phyloP scores from a whole-genome alignment of 2,329 filamentous ascomycete species.

The Xylaria sp. region DNA sequence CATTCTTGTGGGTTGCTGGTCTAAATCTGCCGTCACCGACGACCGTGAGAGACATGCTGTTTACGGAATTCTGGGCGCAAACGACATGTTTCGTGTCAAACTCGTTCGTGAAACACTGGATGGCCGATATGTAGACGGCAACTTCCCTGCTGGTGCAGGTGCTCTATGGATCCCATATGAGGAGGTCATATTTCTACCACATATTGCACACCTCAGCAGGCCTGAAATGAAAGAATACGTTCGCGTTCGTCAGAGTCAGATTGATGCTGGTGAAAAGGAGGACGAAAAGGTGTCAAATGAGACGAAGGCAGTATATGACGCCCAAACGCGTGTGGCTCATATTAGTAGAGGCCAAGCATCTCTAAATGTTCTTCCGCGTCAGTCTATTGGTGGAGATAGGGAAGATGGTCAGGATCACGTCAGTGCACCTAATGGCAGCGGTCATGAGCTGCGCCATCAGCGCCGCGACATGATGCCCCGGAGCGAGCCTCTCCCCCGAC shows the following conservation, averaged over 20 bases:
- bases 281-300: constrained; percentile 63
- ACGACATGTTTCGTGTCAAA: constrained; percentile 73
- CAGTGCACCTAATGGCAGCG: constrained; percentile 29
- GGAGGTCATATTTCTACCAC: constrained; percentile 67
- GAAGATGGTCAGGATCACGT: constrained; percentile 37
- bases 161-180: constrained; percentile 72
- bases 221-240: constrained; percentile 72
- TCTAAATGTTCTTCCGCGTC: constrained; percentile 27
- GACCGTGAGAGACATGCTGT: constrained; percentile 68
- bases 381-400: constrained; percentile 34
- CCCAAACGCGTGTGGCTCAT: constrained; percentile 56
- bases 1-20: constrained; percentile 70
- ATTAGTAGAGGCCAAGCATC: constrained; percentile 41
- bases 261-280: constrained; percentile 63
- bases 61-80: constrained; percentile 69
- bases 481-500: constrained; percentile 47
- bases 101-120: constrained; percentile 69
- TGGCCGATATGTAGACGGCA: constrained; percentile 66
- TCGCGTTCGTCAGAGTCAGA: constrained; percentile 67
- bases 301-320: constrained; percentile 61
- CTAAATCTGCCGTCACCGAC: constrained; percentile 60
- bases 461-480: constrained; percentile 52
- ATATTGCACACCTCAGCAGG: constrained; percentile 61
- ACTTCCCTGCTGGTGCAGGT: constrained; percentile 69
- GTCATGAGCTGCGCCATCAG: constrained; percentile 55